phyloP scores from a whole-genome alignment of 2,329 filamentous ascomycete species.

The Trichoderma afroharzianum region DNA sequence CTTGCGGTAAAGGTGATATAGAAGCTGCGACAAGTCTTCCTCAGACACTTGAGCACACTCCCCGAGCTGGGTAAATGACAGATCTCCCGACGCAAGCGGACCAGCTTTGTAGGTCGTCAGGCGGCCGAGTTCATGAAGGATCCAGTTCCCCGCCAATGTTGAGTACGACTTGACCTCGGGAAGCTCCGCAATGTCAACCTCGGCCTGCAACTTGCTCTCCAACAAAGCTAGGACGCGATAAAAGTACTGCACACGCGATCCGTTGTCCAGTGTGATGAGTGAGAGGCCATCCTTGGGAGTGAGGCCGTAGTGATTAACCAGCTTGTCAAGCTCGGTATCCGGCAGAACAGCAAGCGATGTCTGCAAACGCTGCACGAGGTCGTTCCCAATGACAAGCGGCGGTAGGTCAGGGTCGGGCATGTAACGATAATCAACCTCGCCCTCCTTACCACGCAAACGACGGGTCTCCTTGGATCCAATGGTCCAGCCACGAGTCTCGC shows the following conservation, averaged over 20 bases:
- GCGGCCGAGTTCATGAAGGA: constrained; percentile 71
- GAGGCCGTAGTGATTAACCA: constrained; percentile 63
- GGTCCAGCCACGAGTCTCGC: constrained; percentile 92
- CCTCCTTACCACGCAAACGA: constrained; percentile 84
- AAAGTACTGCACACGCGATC: constrained; percentile 78
- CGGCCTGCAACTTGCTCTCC: constrained; percentile 28
- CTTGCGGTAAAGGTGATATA: constrained; percentile 45
- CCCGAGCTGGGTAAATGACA: constrained; percentile 44
- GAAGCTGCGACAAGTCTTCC: constrained; percentile 47
- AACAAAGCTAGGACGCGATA: constrained; percentile 59
- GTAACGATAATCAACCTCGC: constrained; percentile 95
- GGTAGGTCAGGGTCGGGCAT: constrained; percentile 95
- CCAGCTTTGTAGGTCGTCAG: constrained; percentile 52
- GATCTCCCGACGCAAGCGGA: constrained; percentile 30
- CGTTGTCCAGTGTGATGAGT: constrained; percentile 71
- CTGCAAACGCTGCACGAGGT: constrained; percentile 63
- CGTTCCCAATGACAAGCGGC: constrained; percentile 69
- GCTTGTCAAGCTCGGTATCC: constrained; percentile 62
- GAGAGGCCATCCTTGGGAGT: constrained; percentile 80
- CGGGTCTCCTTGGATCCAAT: constrained; percentile 79
- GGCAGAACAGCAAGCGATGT: constrained; percentile 66
- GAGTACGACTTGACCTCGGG: constrained; percentile 37
- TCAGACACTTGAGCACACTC: constrained; percentile 46
- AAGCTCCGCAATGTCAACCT: constrained; percentile 20
- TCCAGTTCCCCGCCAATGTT: constrained; percentile 59